Evolutionary conservation across 2,329 filamentous ascomycete genomes (phyloP).

Genomic region (Thielaviopsis populi): DNA sequence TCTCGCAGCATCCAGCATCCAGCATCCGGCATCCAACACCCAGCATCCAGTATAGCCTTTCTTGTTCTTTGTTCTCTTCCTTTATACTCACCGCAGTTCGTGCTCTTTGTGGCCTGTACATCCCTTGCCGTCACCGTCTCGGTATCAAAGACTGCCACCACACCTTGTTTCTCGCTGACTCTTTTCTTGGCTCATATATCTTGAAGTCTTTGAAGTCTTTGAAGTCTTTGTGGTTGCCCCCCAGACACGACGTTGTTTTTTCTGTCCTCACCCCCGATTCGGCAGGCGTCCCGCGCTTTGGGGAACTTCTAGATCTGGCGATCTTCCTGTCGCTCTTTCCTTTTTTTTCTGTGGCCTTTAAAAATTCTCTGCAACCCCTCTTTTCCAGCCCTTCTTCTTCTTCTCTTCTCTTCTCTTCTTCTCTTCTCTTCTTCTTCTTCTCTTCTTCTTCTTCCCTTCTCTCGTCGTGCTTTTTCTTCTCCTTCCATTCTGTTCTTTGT

Average conservation of each 20-base stretch:
- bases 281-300: neutral
- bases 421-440: neutral
- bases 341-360: neutral
- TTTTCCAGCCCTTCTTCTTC: neutral
- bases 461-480: slow-evolving; percentile 15
- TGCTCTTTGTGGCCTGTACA: neutral
- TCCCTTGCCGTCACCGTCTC: neutral
- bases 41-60: neutral
- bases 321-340: neutral
- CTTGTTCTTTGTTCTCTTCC: neutral
- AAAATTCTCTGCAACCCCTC: neutral
- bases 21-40: too few species aligned
- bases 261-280: neutral
- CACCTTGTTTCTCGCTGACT: neutral
- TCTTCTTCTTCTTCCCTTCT: neutral
- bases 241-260: neutral
- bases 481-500: slow-evolving; percentile 16
- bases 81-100: neutral
- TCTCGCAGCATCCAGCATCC: neutral
- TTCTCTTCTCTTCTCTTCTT: neutral
- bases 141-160: neutral
- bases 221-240: neutral
- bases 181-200: neutral
- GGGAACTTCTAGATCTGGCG: neutral
- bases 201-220: neutral